Percentiles rank a stretch among this genome's conserved stretches.
phyloP scores from a whole-genome alignment of 768 basidiomycete species.

The Mycena haematopus region DNA sequence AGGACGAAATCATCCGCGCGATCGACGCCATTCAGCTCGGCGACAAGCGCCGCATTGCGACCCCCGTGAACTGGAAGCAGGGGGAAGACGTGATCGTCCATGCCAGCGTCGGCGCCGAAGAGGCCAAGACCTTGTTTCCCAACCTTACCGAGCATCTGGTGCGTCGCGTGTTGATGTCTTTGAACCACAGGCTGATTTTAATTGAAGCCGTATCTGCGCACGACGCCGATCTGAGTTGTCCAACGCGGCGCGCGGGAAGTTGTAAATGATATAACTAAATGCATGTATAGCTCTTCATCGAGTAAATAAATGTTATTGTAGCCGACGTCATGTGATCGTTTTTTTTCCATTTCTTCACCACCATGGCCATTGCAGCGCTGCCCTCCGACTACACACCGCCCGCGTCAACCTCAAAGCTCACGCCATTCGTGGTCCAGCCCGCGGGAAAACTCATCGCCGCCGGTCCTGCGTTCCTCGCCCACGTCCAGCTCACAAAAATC shows the following conservation, averaged over 20 bases:
- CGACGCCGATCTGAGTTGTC: constrained; percentile 53
- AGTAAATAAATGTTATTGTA: background rate
- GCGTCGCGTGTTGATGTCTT: constrained; percentile 25
- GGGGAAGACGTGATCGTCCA: constrained; percentile 96
- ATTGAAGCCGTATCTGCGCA: constrained; percentile 85
- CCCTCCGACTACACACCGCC: constrained; percentile 17
- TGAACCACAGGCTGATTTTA: constrained; percentile 1
- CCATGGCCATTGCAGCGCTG: constrained; percentile 21
- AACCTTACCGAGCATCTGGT: constrained; percentile 82
- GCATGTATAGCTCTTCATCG: background rate
- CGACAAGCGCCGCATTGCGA: constrained; percentile 83
- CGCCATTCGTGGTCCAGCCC: constrained; percentile 19
- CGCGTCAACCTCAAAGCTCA: constrained; percentile 25
- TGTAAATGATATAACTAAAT: constrained; percentile 1
- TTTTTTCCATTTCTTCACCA: background rate
- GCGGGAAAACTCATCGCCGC: constrained; percentile 69
- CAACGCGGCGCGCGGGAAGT: background rate
- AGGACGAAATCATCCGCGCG: constrained; percentile 67
- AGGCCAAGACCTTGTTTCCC: constrained; percentile 93
- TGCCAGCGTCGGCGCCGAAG: constrained; percentile 80
- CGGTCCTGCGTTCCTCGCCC: constrained; percentile 86
- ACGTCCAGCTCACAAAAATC: constrained; percentile 76
- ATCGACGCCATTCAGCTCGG: constrained; percentile 95
- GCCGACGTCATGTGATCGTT: background rate
- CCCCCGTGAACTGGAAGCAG: constrained; percentile 94